Percentiles rank a stretch among this genome's conserved stretches.
These are phyloP conservation scores for Eucalyptus melliodora DNA, from an alignment of 345 rosid genomes.

Conservation along the genomic window DNA sequence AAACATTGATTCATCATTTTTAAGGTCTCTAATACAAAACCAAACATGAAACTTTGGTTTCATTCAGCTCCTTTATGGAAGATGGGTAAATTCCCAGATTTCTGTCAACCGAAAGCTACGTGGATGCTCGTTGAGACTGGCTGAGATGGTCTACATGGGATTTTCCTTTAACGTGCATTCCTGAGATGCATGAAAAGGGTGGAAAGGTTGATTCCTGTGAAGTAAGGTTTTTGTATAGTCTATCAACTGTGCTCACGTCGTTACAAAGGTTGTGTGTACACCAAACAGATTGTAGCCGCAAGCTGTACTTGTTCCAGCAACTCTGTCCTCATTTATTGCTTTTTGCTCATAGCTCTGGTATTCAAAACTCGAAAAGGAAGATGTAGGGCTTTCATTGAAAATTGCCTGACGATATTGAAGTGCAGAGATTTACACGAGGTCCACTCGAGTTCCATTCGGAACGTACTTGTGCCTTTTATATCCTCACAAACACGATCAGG, in stretches of 20 bases:
- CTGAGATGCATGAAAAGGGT: not conserved
- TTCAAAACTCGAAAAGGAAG: not conserved
- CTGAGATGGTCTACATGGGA: not conserved
- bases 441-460: not conserved
- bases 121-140: not conserved
- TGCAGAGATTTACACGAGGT: not conserved
- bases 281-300: not conserved
- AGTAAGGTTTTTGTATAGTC: not conserved
- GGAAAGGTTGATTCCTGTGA: not conserved
- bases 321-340: not conserved
- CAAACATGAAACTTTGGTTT: too few relatives aligned
- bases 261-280: not conserved
- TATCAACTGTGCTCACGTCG: not conserved
- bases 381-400: not conserved
- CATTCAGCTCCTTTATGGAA: too few relatives aligned
- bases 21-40: too few relatives aligned
- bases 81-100: too few relatives aligned
- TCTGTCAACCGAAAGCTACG: not conserved
- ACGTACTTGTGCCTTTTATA: not conserved
- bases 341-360: not conserved
- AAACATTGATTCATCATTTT: too few relatives aligned
- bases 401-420: not conserved
- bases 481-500: not conserved
- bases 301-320: not conserved
- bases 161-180: not conserved